Evolutionary conservation across 495 filamentous ascomycete genomes (phyloP).

Genomic region (Tuber magnatum): DNA sequence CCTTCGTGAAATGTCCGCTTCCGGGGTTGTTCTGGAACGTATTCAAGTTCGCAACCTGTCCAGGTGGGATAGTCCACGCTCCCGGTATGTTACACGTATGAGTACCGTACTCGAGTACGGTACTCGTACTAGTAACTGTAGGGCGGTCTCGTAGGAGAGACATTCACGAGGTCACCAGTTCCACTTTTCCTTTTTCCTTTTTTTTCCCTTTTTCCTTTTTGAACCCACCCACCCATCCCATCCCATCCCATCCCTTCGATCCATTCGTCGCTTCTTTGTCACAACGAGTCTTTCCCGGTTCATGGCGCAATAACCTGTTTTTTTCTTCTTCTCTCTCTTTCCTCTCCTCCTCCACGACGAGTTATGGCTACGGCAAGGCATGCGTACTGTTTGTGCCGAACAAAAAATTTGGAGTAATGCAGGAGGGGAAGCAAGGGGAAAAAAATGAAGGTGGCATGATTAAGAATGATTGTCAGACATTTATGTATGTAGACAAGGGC

Average conservation of each 20-base stretch:
- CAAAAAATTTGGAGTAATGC: no score
- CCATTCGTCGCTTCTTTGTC: background rate
- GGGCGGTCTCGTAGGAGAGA: background rate
- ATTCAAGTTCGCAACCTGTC: background rate
- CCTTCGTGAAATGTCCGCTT: background rate
- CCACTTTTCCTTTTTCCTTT: background rate
- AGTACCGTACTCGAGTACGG: no score
- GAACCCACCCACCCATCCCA: background rate
- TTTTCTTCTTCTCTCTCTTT: background rate
- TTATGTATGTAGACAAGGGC: no score
- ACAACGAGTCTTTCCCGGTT: background rate
- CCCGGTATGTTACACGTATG: no score
- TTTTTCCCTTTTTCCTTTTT: background rate
- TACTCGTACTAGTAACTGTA: no score
- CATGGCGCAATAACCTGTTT: background rate
- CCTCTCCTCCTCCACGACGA: no score
- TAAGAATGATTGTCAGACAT: no score
- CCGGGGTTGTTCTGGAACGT: background rate
- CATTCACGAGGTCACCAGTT: background rate
- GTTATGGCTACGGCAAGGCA: no score
- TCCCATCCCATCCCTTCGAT: background rate
- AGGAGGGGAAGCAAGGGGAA: no score
- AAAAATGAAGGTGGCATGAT: no score
- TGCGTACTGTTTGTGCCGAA: no score
- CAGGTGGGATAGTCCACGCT: no score